Conservation (phyloP, 2,329 filamentous ascomycete genomes). For the Pestalotiopsis sp. region DNA sequence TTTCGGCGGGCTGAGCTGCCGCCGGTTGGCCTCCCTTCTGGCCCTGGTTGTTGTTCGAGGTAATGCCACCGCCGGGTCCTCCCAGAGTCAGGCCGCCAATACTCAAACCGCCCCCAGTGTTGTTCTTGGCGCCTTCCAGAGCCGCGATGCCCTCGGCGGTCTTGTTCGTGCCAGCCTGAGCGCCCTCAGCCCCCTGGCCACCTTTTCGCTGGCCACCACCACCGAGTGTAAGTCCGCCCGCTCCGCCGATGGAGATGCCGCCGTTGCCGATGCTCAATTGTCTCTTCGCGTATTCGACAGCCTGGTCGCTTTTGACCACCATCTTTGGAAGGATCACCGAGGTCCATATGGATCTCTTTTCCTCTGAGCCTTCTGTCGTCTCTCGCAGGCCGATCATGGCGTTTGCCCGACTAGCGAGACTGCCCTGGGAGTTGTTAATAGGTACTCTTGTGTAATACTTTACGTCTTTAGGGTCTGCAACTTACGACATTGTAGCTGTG, state of each 20-base stretch:
- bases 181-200: not conserved
- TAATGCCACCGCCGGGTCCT: constrained; percentile 4
- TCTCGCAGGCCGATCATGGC: constrained; percentile 8
- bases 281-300: constrained; percentile 4
- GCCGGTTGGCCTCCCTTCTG: constrained; percentile 4
- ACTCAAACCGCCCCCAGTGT: constrained; percentile 1
- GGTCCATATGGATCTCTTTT: not conserved
- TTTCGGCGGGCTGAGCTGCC: constrained; percentile 4
- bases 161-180: constrained; percentile 1
- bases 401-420: constrained; percentile 18
- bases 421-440: constrained; percentile 12
- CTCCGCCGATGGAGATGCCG: constrained; percentile 9
- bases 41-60: constrained; percentile 4
- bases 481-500: not conserved
- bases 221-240: constrained; percentile 1
- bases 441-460: not conserved
- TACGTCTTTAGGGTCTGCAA: too few species aligned
- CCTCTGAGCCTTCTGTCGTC: not conserved
- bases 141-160: constrained; percentile 7
- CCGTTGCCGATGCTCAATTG: not conserved
- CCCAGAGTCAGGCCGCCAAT: constrained; percentile 5
- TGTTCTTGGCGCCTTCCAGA: constrained; percentile 4
- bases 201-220: not conserved
- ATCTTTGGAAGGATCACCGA: constrained; percentile 1
- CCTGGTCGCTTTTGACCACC: not conserved